Conservation (phyloP, 257 asterid species). For the Solanum pimpinellifolium region DNA sequence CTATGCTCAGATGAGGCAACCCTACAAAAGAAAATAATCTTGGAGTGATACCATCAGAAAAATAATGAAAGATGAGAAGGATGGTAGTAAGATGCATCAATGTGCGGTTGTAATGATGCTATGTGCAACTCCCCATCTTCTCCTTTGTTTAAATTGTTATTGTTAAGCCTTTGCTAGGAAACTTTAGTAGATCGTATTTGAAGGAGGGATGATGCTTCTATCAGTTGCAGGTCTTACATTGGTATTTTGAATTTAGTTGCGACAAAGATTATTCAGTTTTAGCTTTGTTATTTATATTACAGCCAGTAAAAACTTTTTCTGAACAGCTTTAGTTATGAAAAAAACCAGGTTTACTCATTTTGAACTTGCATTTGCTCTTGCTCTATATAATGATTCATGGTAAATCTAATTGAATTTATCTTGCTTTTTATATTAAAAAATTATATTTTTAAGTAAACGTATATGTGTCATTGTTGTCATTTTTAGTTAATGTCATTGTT, state of each 20-base stretch:
- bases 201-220: not conserved
- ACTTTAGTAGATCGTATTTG: not conserved
- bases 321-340: not conserved
- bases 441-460: not conserved
- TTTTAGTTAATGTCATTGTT: not conserved
- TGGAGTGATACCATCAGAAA: no score
- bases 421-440: no score
- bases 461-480: not conserved
- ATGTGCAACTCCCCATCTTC: not conserved
- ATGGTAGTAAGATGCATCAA: no score
- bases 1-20: no score
- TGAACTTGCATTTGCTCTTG: not conserved
- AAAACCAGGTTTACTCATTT: not conserved
- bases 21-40: no score
- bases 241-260: not conserved
- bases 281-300: not conserved
- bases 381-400: not conserved
- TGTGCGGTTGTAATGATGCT: not conserved
- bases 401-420: not conserved
- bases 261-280: not conserved
- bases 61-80: no score
- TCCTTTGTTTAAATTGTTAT: not conserved
- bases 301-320: not conserved
- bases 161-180: not conserved
- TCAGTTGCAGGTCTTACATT: not conserved